These are phyloP conservation scores for Podospora didyma DNA, from an alignment of 495 filamentous ascomycete genomes.

Conservation along the genomic window DNA sequence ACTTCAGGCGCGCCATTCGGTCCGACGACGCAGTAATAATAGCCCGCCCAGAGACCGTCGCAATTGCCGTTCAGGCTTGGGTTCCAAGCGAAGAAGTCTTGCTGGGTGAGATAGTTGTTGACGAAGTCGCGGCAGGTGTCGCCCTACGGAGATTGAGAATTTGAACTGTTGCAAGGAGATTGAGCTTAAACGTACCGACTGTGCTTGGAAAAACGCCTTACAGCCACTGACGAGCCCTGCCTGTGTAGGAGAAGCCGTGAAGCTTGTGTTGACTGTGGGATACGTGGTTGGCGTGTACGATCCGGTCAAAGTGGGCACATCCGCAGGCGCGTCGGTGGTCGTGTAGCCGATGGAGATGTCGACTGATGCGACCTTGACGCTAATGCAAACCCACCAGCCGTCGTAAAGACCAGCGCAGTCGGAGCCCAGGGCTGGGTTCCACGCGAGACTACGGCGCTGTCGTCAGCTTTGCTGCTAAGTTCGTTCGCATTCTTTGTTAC, in stretches of 20 bases:
- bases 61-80: slow-evolving; percentile 14
- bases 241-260: slow-evolving; percentile 3
- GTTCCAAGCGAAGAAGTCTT: slow-evolving; percentile 19
- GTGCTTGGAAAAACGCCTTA: too few species aligned
- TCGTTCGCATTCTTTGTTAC: too few species aligned
- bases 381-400: too few species aligned
- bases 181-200: too few species aligned
- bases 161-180: too few species aligned
- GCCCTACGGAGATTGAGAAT: too few species aligned
- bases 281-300: not conserved
- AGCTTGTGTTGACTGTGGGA: not conserved
- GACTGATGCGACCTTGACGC: too few species aligned
- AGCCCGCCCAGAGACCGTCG: slow-evolving; percentile 12
- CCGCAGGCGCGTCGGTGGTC: not conserved
- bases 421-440: too few species aligned
- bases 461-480: slow-evolving; percentile 6
- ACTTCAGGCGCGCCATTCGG: not conserved
- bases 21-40: slow-evolving; percentile 19
- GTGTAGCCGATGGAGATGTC: slow-evolving; percentile 1
- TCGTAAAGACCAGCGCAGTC: too few species aligned
- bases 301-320: not conserved
- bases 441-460: not conserved
- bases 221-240: slow-evolving; percentile 6
- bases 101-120: not conserved
- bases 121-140: slow-evolving; percentile 9